Base-by-base conservation (phyloP, 495 filamentous ascomycete species). In the Penicillium crystallinum region DNA sequence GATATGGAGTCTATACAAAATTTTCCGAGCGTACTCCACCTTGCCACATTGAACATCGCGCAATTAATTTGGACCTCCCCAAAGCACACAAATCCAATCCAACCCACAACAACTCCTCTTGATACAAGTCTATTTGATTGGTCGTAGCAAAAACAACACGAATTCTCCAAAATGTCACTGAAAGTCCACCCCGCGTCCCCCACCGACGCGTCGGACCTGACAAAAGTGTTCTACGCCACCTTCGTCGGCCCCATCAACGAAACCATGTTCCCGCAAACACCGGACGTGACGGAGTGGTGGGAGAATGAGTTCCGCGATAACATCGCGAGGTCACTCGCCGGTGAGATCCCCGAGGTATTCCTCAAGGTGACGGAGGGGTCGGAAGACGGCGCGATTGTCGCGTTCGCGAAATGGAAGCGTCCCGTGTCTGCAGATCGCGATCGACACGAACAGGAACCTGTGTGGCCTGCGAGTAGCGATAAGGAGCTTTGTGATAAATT, bases 351-450 rank as follows among this genome's bases (percentile, higher is more conserved):
- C 30, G 43, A 61, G n/a, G 17, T 57, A 9, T 25, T 53, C n/a
- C 21, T 66, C 8, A 66, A 61, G 36, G 36, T 61, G n/a, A 30
- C 43, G 7, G 55, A 57, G 15, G 30, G 42, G 7, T 47, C 56
- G 10, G 25, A 55, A 11, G 18, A 46, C 6, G 60, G 46, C 15
- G 25, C 29, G 23, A 42, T 59, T 2, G 58, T 36, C 11, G 65
- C 52, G 17, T 65, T 65, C 21, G 65, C 65, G 31, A 62, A 64
- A 47, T 68, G 65, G 65, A 39, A 55, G 21, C 46, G 27, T 31
- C 58, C 52, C 23, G 49, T 9, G 6, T 7, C 22, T 8, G 50
- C 59, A 29, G 50, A 49, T 52, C 45, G 27, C 21, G 46, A 60
- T 52, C 55, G 17, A 27, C 51, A 45, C 5, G 49, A 58, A 37